These are phyloP conservation scores for Polygonum aviculare DNA, from an alignment of 148 eudicot genomes.

Conservation along the genomic window DNA sequence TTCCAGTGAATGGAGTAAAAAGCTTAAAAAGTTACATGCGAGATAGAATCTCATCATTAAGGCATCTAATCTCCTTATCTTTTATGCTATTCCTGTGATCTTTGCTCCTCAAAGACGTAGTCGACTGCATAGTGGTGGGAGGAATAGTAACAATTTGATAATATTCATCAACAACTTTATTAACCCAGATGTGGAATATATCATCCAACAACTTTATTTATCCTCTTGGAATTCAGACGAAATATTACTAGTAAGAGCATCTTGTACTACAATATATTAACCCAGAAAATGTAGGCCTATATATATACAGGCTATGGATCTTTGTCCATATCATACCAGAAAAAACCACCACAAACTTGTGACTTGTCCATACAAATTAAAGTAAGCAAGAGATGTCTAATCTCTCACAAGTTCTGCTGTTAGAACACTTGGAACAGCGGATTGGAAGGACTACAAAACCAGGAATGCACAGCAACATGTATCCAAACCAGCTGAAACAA, in stretches of 20 bases:
- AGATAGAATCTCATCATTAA: neutral
- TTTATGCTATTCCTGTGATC: neutral
- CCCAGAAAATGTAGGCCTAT: neutral
- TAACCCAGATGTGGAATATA: neutral
- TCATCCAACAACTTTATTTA: neutral
- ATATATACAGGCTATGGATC: neutral
- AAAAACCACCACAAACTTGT: neutral
- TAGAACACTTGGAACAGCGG: neutral
- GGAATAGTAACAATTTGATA: neutral
- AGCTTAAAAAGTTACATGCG: neutral
- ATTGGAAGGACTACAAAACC: neutral
- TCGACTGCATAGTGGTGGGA: neutral
- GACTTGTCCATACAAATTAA: neutral
- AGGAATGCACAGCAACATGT: neutral
- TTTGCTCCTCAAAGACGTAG: neutral
- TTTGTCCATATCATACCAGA: neutral
- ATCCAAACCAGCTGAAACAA: neutral
- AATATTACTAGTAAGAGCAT: neutral
- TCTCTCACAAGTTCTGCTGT: neutral
- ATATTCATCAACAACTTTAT: neutral
- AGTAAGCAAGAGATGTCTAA: neutral
- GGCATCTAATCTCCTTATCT: constrained; percentile 4
- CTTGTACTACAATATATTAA: neutral
- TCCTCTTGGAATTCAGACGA: neutral
- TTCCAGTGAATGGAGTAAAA: neutral